These are phyloP conservation scores for Ganoderma meredithae DNA, from an alignment of 1,284 basidiomycete species.

Conservation along the genomic window DNA sequence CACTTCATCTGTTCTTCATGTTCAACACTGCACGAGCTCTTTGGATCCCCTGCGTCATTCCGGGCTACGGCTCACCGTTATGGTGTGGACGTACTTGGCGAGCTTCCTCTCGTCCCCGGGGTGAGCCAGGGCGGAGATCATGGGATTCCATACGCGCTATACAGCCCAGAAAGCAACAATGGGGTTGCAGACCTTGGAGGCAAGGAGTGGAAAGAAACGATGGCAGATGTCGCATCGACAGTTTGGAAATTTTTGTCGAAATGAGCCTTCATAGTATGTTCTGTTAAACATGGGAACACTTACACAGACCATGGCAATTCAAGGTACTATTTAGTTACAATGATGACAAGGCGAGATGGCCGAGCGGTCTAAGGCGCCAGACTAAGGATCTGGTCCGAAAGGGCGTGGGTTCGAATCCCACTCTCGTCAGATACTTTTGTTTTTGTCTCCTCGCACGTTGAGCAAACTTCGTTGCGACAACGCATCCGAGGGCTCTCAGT, in stretches of 20 bases:
- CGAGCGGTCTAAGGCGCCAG: conserved; percentile 89
- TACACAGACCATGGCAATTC: neutral
- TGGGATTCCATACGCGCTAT: conserved; percentile 69
- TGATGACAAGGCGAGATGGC: conserved; percentile 62
- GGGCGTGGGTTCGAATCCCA: conserved; percentile 54
- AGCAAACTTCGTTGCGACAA: no score
- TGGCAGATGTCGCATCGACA: conserved; percentile 51
- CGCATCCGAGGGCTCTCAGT: neutral
- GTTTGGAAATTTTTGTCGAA: conserved; percentile 46
- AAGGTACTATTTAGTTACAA: no score
- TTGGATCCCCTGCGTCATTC: conserved; percentile 79
- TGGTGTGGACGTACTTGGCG: conserved; percentile 76
- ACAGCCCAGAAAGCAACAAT: conserved; percentile 35
- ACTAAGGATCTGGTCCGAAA: conserved; percentile 64
- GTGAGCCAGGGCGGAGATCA: conserved; percentile 82
- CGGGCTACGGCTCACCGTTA: conserved; percentile 68
- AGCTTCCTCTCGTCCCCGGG: conserved; percentile 83
- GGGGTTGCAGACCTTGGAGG: conserved; percentile 20
- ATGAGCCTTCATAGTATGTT: neutral
- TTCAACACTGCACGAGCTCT: conserved; percentile 76
- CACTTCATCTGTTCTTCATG: conserved; percentile 89
- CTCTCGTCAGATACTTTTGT: conserved; percentile 27
- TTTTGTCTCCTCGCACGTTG: no score
- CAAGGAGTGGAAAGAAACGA: conserved; percentile 54
- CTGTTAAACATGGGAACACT: neutral